Conservation (phyloP, 2,329 filamentous ascomycete genomes). For the Colletotrichum paranaense region DNA sequence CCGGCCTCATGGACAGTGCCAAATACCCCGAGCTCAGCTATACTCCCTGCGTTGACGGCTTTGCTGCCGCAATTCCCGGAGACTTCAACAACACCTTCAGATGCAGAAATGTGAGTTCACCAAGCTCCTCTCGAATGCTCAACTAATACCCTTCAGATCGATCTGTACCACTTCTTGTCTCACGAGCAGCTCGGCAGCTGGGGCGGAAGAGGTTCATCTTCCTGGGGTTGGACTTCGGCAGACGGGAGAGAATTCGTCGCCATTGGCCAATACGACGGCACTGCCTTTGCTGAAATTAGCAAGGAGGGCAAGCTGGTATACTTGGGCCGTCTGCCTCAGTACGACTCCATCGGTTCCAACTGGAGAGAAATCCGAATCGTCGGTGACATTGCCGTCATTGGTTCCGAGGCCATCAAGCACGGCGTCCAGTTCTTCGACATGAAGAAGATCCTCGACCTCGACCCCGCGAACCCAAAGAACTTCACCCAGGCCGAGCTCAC, state of each 20-base stretch:
- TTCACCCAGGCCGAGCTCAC: conserved; percentile 58
- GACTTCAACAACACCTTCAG: conserved; percentile 59
- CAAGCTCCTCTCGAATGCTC: rapidly evolving
- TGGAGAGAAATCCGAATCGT: conserved; percentile 65
- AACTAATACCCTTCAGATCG: conserved; percentile 36
- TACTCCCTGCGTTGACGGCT: conserved; percentile 54
- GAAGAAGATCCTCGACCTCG: conserved; percentile 63
- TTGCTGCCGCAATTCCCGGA: conserved; percentile 56
- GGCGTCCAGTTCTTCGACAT: conserved; percentile 73
- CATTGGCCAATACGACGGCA: conserved; percentile 64
- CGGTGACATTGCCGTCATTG: conserved; percentile 50
- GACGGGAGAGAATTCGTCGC: conserved; percentile 65
- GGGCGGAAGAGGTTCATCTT: conserved; percentile 49
- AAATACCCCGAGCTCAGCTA: conserved; percentile 51
- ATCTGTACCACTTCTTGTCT: conserved; percentile 51
- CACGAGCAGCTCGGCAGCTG: conserved; percentile 48
- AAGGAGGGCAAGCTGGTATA: conserved; percentile 61
- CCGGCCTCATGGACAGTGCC: conserved; percentile 48
- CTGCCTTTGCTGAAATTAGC: conserved; percentile 65
- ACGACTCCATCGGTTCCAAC: conserved; percentile 53
- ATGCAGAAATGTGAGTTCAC: conserved; percentile 54
- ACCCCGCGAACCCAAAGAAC: conserved; percentile 52
- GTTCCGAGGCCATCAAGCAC: conserved; percentile 58
- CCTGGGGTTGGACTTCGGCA: conserved; percentile 65
- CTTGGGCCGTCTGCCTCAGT: conserved; percentile 63